Percentiles rank a stretch among this genome's conserved stretches.
These are phyloP conservation scores for Aureobasidium namibiae DNA, from an alignment of 2,329 filamentous ascomycete genomes.

Conservation along the genomic window DNA sequence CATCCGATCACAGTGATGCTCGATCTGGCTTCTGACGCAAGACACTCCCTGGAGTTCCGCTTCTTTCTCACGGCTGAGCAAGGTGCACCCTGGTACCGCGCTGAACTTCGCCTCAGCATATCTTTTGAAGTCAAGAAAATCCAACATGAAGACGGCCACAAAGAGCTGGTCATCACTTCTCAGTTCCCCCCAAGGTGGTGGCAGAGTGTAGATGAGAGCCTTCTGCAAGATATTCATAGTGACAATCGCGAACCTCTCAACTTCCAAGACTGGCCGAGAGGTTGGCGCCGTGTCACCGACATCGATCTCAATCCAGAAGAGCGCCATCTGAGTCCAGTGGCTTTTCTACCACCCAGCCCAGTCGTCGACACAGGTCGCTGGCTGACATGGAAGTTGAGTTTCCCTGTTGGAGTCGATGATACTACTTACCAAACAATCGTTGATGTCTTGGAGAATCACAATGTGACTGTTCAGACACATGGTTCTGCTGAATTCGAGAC, in stretches of 20 bases:
- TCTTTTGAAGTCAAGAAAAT: not conserved
- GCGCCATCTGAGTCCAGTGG: constrained; percentile 6
- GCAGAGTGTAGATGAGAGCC: constrained; percentile 24
- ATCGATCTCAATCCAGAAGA: constrained; percentile 39
- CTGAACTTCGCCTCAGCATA: not conserved
- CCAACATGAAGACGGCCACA: not conserved
- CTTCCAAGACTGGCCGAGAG: constrained; percentile 47
- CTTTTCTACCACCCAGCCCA: constrained; percentile 3
- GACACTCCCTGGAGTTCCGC: constrained; percentile 11
- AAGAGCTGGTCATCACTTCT: constrained; percentile 27
- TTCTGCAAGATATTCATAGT: constrained; percentile 26
- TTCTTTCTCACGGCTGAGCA: constrained; percentile 9
- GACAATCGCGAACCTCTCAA: constrained; percentile 34
- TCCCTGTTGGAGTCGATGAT: not conserved
- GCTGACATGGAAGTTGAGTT: constrained; percentile 44
- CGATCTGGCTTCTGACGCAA: constrained; percentile 1
- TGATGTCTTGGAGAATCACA: constrained; percentile 59
- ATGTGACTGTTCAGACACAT: constrained; percentile 41
- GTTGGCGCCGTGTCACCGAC: constrained; percentile 58
- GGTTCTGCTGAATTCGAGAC: not conserved
- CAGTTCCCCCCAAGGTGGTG: constrained; percentile 32
- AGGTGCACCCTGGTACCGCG: not conserved
- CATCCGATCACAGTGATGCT: constrained; percentile 10
- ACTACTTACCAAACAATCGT: constrained; percentile 13
- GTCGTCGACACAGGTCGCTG: constrained; percentile 42